Conservation (phyloP, 192 early-diverging fungal species). For the Kickxella alabastrina region DNA sequence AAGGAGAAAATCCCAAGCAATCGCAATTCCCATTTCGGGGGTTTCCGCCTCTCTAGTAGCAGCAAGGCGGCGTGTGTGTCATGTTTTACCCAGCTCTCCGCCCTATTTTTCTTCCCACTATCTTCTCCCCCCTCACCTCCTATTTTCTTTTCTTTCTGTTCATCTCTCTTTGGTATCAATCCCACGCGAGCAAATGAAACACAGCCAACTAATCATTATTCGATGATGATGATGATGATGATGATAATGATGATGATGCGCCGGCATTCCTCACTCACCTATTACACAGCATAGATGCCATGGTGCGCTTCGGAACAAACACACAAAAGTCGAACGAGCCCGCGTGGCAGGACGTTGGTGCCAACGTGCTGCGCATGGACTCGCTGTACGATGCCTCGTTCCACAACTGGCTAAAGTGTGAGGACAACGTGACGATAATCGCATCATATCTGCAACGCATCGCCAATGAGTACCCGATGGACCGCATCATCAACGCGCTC, state of each 20-base stretch:
- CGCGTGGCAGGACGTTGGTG: conserved; percentile 67
- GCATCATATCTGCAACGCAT: conserved; percentile 69
- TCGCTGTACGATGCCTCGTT: conserved; percentile 72
- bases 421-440: conserved; percentile 70
- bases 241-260: too few species aligned
- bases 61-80: background rate
- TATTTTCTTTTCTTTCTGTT: too few species aligned
- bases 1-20: too few species aligned
- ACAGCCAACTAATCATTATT: too few species aligned
- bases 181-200: conserved; percentile 25
- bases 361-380: conserved; percentile 72
- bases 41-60: background rate
- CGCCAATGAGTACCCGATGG: conserved; percentile 68
- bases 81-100: conserved; percentile 4
- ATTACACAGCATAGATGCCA: conserved; percentile 33
- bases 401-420: conserved; percentile 69
- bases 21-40: background rate
- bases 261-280: background rate
- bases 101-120: background rate
- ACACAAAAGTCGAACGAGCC: conserved; percentile 49
- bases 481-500: conserved; percentile 70
- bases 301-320: conserved; percentile 53
- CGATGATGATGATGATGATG: too few species aligned
- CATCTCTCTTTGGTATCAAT: conserved; percentile 4
- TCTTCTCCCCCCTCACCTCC: too few species aligned